A percentile compares a stretch with the other conserved stretches of the same genome.
Conservation (phyloP, 495 filamentous ascomycete genomes). For the Penicillium macrosclerotiorum region DNA sequence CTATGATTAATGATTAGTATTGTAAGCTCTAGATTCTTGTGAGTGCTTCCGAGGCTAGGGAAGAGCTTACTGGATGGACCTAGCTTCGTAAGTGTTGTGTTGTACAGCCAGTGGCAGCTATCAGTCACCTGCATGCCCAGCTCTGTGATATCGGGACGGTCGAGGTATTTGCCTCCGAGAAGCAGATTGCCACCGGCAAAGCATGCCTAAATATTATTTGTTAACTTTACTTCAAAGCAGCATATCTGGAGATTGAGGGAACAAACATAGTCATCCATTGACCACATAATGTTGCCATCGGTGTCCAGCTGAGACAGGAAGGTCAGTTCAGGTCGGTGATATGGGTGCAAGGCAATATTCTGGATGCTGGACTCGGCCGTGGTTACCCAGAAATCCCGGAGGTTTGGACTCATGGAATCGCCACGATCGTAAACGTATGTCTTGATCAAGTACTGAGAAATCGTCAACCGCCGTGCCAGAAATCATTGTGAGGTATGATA, state of each 20-base stretch:
- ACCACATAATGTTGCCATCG: slow-evolving; percentile 29
- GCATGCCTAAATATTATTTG: slow-evolving; percentile 57
- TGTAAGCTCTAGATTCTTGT: no score
- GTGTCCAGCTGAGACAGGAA: slow-evolving; percentile 59
- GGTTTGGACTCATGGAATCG: slow-evolving; percentile 48
- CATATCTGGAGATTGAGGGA: slow-evolving; percentile 24
- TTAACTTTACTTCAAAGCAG: slow-evolving; percentile 21
- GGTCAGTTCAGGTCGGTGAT: slow-evolving; percentile 59
- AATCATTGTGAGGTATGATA: no score
- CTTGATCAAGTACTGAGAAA: slow-evolving; percentile 71
- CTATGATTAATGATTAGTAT: slow-evolving; percentile 2
- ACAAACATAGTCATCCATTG: slow-evolving; percentile 26
- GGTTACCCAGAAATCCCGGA: slow-evolving; percentile 63
- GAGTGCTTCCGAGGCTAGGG: no score
- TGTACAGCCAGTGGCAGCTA: slow-evolving; percentile 68
- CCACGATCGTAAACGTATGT: slow-evolving; percentile 67
- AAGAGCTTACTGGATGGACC: slow-evolving; percentile 50
- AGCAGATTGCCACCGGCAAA: slow-evolving; percentile 79
- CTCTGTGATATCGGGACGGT: slow-evolving; percentile 53
- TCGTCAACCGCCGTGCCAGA: neutral
- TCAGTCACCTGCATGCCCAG: slow-evolving; percentile 68
- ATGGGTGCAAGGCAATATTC: slow-evolving; percentile 62
- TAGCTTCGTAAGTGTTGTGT: slow-evolving; percentile 46
- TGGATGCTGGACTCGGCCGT: slow-evolving; percentile 68
- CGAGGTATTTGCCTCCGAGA: slow-evolving; percentile 66